A percentile compares a stretch with the other conserved stretches of the same genome.
phyloP scores from a whole-genome alignment of 2,329 filamentous ascomycete species.

The Diaporthe nobilis region DNA sequence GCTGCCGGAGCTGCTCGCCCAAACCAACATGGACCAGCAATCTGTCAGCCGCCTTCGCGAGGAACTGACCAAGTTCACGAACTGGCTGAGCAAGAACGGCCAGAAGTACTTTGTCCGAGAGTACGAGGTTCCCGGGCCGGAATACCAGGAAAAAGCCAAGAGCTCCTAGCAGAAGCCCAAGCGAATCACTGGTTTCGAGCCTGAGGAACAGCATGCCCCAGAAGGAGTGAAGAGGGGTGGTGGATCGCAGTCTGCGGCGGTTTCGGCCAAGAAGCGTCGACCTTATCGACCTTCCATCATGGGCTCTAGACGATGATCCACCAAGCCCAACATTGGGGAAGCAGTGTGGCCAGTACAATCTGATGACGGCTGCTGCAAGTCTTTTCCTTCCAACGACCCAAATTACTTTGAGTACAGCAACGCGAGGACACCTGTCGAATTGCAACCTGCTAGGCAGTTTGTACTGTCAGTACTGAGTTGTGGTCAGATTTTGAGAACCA shows the following conservation, averaged over 20 bases:
- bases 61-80: conserved; percentile 87
- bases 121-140: conserved; percentile 80
- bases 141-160: conserved; percentile 78
- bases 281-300: not conserved
- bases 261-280: not conserved
- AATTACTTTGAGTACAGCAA: not conserved
- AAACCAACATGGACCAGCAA: conserved; percentile 98
- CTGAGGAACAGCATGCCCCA: not conserved
- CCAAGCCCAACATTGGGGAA: not conserved
- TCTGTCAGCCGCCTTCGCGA: conserved; percentile 90
- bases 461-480: not conserved
- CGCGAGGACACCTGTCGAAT: not conserved
- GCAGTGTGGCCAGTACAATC: not conserved
- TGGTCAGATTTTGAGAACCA: not conserved
- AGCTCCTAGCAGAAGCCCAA: conserved; percentile 31
- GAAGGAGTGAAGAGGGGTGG: not conserved
- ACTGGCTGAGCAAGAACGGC: conserved; percentile 85
- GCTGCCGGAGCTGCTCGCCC: conserved; percentile 92
- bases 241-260: not conserved
- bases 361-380: not conserved
- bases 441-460: not conserved
- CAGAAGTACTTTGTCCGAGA: conserved; percentile 82
- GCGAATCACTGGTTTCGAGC: conserved; percentile 18
- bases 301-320: not conserved
- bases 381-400: not conserved